These are phyloP conservation scores for Alternaria viburni DNA, from an alignment of 2,329 filamentous ascomycete genomes.

Conservation along the genomic window DNA sequence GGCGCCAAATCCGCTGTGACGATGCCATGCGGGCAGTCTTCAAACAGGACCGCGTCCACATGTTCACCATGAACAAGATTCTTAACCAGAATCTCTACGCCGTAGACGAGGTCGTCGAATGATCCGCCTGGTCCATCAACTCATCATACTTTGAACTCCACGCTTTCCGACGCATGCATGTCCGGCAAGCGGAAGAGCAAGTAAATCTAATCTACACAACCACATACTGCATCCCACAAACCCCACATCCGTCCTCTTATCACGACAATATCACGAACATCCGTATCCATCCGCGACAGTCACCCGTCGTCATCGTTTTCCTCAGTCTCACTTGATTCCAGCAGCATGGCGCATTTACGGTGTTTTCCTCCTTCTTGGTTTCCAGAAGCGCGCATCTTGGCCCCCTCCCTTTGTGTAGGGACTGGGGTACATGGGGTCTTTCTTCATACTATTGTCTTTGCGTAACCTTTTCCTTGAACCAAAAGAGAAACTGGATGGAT, in stretches of 20 bases:
- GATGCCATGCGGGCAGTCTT: slow-evolving; percentile 91
- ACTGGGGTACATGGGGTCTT: background rate
- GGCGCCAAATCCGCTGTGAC: slow-evolving; percentile 91
- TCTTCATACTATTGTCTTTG: background rate
- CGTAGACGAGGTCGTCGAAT: slow-evolving; percentile 65
- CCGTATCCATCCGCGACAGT: background rate
- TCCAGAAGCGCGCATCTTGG: slow-evolving; percentile 2
- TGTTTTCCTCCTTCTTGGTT: background rate
- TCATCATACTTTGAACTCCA: background rate
- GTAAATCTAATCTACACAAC: slow-evolving; percentile 1
- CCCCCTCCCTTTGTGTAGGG: background rate
- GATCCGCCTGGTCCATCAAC: background rate
- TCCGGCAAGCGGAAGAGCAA: background rate
- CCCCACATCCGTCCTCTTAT: background rate
- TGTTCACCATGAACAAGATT: slow-evolving; percentile 99
- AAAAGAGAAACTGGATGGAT: background rate
- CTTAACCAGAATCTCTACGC: slow-evolving; percentile 89
- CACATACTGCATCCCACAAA: background rate
- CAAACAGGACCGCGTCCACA: slow-evolving; percentile 88
- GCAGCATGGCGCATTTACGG: slow-evolving; percentile 20
- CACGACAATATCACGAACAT: slow-evolving; percentile 3
- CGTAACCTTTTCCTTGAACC: background rate
- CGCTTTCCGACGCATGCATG: background rate
- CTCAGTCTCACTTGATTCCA: slow-evolving; percentile 6
- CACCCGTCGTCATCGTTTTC: background rate